Conservation (phyloP, 768 basidiomycete species). For the Tylopilus vinaceipallidus region DNA sequence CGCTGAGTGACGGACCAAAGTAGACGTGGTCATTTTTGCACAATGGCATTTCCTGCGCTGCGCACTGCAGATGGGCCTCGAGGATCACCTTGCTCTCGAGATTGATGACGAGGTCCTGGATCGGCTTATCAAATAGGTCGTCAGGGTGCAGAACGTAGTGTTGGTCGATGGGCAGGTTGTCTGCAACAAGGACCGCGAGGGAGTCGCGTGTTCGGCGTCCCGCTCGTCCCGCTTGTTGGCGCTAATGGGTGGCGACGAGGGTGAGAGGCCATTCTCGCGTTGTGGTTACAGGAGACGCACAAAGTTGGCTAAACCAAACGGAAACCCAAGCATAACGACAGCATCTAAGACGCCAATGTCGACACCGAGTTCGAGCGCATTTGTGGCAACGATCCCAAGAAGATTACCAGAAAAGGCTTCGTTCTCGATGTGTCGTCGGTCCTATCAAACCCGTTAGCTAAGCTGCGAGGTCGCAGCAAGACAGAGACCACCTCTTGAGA, state of each 20-base stretch:
- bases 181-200: conserved; percentile 70
- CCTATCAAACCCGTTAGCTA: conserved; percentile 39
- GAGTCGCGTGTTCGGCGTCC: conserved; percentile 81
- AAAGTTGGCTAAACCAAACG: conserved; percentile 74
- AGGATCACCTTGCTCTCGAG: conserved; percentile 70
- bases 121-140: conserved; percentile 61
- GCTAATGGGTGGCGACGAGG: conserved; percentile 37
- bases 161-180: conserved; percentile 66
- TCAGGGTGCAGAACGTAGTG: conserved; percentile 70
- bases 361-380: conserved; percentile 88
- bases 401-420: conserved; percentile 85
- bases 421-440: conserved; percentile 78
- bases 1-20: conserved; percentile 62
- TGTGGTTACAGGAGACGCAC: conserved; percentile 40
- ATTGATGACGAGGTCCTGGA: conserved; percentile 68
- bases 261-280: not conserved
- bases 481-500: conserved; percentile 53
- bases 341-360: conserved; percentile 88
- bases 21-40: conserved; percentile 61
- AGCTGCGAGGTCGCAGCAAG: not conserved
- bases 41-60: conserved; percentile 82
- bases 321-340: conserved; percentile 88
- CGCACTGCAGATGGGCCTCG: conserved; percentile 88
- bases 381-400: conserved; percentile 86
- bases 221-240: conserved; percentile 87